These are phyloP conservation scores for Acorus calamus DNA, from an alignment of 106 monocot species.

Conservation along the genomic window DNA sequence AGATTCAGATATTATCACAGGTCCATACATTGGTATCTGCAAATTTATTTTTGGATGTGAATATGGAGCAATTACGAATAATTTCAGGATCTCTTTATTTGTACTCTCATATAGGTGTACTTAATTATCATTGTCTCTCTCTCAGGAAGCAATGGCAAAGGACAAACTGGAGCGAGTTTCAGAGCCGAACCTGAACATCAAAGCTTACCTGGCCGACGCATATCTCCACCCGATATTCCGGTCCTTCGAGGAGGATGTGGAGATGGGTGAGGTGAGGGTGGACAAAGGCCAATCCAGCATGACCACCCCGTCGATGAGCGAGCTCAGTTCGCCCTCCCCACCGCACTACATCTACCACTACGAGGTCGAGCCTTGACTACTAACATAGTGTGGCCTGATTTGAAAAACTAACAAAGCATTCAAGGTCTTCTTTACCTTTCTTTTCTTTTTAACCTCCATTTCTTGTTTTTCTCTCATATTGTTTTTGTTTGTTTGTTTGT, in stretches of 20 bases:
- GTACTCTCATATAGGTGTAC: no score
- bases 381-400: no score
- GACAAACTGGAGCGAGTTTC: conserved; percentile 35
- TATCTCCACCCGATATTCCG: conserved; percentile 58
- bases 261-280: conserved; percentile 21
- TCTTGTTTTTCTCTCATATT: no score
- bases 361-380: conserved; percentile 1
- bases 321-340: conserved; percentile 17
- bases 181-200: conserved; percentile 40
- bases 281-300: conserved; percentile 16
- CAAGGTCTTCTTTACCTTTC: no score
- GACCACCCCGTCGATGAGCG: conserved; percentile 7
- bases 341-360: conserved; percentile 32
- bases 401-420: no score
- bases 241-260: conserved; percentile 21
- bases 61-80: no score
- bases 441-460: no score
- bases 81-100: no score
- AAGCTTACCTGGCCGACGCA: conserved; percentile 37
- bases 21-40: no score
- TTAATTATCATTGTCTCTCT: not conserved
- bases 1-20: no score
- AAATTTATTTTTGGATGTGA: no score
- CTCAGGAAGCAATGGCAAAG: conserved; percentile 65
- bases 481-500: no score